These are phyloP conservation scores for Linderina pennispora DNA, from an alignment of 192 early-diverging fungal species.

Conservation along the genomic window DNA sequence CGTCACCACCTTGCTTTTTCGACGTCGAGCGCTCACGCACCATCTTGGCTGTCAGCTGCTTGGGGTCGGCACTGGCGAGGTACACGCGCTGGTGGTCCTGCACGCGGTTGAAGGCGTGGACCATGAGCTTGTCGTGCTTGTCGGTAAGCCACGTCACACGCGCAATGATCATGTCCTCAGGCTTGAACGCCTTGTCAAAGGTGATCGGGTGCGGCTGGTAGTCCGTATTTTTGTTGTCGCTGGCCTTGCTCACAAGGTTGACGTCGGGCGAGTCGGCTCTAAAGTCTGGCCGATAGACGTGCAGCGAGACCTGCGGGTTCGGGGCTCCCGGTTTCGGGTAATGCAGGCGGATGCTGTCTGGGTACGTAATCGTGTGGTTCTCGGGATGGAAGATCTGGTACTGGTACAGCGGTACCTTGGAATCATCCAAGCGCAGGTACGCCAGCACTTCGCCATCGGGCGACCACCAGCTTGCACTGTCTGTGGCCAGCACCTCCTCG, in stretches of 20 bases:
- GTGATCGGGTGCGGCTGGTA: constrained; percentile 40
- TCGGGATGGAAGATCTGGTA: constrained; percentile 69
- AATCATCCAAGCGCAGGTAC: constrained; percentile 84
- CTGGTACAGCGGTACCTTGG: constrained; percentile 69
- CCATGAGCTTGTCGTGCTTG: constrained; percentile 54
- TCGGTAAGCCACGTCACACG: constrained; percentile 77
- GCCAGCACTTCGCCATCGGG: constrained; percentile 71
- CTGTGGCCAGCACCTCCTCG: constrained; percentile 76
- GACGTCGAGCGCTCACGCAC: constrained; percentile 58
- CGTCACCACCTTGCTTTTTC: constrained; percentile 49
- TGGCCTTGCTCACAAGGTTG: constrained; percentile 16
- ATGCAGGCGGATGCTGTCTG: constrained; percentile 62
- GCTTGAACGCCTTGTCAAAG: constrained; percentile 28
- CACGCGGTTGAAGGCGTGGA: constrained; percentile 82
- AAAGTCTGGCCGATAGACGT: constrained; percentile 57
- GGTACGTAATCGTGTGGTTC: constrained; percentile 55
- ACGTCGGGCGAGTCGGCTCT: not conserved
- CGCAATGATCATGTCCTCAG: constrained; percentile 74
- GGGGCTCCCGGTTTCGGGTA: constrained; percentile 89
- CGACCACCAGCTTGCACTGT: constrained; percentile 82
- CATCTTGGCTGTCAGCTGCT: constrained; percentile 32
- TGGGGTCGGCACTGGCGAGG: constrained; percentile 45
- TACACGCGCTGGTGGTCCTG: constrained; percentile 77
- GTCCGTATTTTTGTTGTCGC: constrained; percentile 34
- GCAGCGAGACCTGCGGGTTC: constrained; percentile 76